A percentile compares a stretch with the other conserved stretches of the same genome.
Conservation (phyloP, 192 early-diverging fungal species). For the Rhizophagus clarus region DNA sequence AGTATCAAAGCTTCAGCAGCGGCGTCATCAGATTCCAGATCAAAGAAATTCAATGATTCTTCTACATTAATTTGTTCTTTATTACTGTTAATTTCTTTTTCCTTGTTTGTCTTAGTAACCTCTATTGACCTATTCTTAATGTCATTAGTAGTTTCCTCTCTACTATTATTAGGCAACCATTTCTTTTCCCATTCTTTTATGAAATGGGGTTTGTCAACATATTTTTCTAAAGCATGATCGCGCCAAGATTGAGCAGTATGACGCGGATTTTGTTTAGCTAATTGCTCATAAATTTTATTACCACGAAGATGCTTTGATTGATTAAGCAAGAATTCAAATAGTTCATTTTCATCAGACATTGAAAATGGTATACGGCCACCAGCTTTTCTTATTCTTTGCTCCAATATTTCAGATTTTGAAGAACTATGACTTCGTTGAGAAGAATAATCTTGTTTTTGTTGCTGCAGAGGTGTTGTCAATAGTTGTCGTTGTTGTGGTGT, state of each 20-base stretch:
- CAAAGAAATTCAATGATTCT: neutral
- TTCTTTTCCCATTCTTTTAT: neutral
- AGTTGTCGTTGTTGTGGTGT: neutral
- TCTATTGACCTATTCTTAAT: neutral
- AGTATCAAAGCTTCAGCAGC: neutral
- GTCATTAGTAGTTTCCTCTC: neutral
- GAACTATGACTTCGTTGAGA: neutral
- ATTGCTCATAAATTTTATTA: neutral
- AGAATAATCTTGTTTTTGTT: neutral
- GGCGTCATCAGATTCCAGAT: neutral
- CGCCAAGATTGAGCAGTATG: slow-evolving; percentile 11
- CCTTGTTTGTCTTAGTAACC: neutral
- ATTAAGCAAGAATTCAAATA: neutral
- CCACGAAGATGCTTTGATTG: neutral
- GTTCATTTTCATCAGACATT: neutral
- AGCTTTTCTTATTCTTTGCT: neutral
- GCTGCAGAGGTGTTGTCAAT: neutral
- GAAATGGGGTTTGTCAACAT: neutral
- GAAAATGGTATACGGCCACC: neutral
- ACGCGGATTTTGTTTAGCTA: neutral
- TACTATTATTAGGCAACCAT: neutral
- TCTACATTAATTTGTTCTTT: neutral
- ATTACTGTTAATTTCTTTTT: neutral
- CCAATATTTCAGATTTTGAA: neutral
- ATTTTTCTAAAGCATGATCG: neutral